A percentile compares a stretch with the other conserved stretches of the same genome.
Conservation (phyloP, 1,284 basidiomycete genomes). For the Phaffia rhodozyma region DNA sequence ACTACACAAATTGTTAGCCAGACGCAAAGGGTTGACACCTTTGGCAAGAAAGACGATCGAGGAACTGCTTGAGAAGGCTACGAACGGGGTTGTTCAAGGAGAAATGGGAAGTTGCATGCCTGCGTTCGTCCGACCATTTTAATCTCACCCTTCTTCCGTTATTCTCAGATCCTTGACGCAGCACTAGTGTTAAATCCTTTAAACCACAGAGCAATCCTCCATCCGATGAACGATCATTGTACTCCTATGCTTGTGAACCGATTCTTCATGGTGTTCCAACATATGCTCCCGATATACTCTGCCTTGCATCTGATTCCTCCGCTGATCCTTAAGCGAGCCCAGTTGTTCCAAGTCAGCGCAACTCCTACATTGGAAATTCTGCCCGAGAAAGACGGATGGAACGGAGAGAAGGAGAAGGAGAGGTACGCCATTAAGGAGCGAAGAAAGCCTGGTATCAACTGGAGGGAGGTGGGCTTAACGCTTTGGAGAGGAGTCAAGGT, state of each 20-base stretch:
- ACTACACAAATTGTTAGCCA: slow-evolving; percentile 4
- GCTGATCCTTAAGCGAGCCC: slow-evolving; percentile 53
- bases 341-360: slow-evolving; percentile 20
- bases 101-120: slow-evolving; percentile 39
- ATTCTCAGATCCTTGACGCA: not conserved
- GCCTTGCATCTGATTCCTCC: slow-evolving; percentile 82
- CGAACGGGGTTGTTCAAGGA: slow-evolving; percentile 17
- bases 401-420: not conserved
- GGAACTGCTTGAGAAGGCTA: slow-evolving; percentile 25
- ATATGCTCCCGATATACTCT: slow-evolving; percentile 62
- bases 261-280: slow-evolving; percentile 59
- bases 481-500: slow-evolving; percentile 47
- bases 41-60: slow-evolving; percentile 24
- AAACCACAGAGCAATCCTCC: slow-evolving; percentile 45
- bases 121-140: slow-evolving; percentile 46
- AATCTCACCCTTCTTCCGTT: not conserved
- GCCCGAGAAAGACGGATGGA: not conserved
- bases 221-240: slow-evolving; percentile 68
- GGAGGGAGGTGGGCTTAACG: slow-evolving; percentile 50
- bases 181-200: not conserved
- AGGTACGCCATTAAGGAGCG: slow-evolving; percentile 25
- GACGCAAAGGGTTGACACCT: slow-evolving; percentile 26
- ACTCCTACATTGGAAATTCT: not conserved
- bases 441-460: slow-evolving; percentile 39
- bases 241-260: slow-evolving; percentile 53